Base-by-base conservation (phyloP, 2,329 filamentous ascomycete species). In the Kalmusia sp. region DNA sequence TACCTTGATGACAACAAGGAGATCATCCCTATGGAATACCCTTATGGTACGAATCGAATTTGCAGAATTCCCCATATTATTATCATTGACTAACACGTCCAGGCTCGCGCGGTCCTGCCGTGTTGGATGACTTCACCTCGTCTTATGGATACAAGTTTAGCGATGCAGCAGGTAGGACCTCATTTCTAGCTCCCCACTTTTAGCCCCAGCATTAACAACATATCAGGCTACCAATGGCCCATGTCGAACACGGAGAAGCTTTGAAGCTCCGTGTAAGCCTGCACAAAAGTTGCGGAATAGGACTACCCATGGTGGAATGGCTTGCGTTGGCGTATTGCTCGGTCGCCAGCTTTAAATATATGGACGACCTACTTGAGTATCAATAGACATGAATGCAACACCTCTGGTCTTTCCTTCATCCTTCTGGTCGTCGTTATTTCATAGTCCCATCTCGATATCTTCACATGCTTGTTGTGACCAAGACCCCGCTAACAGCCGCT, bases 1-100 rank as follows among this genome's bases (percentile, higher is more conserved):
- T 99, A 99, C 80, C 87, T 99, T 11, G 96, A 99, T 63, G 92
- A 97, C 74, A 97, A 98, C 84, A 96, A 96, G 84, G 95, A 99
- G 80, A 98, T 99, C 63, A 91, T 96, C 55, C 95, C 95, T 22
- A 99, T 99, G 95, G 93, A 97, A 73, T 99, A 99, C 80, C 93
- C 96, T 63, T 99, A 99, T 74, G 95, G 95, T 97, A 80, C 80
- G 90, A 43, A 55, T 22, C 5, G 12, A 38, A 30, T 49, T 14
- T 4, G 31, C 8, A 45, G 77, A 52, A 39, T 45, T 24, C 43
- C 43, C 25, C 46, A 52, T 52, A 52, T 33, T 50, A 27, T 44
- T 37, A 28, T 33, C 41, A 5, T 21, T 21, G 17, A 24, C 53
- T 55, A 44, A 55, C 31, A 31, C n/a, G 15, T 34, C 6, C 65